phyloP scores from a whole-genome alignment of 345 rosid species.

The Heritiera fomes region DNA sequence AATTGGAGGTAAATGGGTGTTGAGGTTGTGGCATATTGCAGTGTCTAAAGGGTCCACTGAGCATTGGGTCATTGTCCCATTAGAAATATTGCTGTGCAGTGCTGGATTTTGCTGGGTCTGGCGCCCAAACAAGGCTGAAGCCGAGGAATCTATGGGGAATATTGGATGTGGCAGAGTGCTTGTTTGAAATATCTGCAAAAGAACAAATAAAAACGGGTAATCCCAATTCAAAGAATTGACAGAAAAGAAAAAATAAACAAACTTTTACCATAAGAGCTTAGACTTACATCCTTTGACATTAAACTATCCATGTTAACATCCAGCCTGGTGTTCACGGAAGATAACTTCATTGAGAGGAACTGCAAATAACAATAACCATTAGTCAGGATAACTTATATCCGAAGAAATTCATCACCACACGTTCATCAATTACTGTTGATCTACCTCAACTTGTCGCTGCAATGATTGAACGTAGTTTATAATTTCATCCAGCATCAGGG shows the following conservation, averaged over 20 bases:
- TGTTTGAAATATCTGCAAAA: conserved; percentile 48
- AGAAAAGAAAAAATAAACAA: too few species aligned
- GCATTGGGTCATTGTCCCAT: conserved; percentile 23
- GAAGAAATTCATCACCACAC: conserved; percentile 25
- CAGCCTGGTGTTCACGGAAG: conserved; percentile 82
- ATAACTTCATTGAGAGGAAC: conserved; percentile 95
- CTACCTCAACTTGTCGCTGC: conserved; percentile 95
- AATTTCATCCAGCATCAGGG: conserved; percentile 88
- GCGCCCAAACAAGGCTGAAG: conserved; percentile 47
- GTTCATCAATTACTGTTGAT: conserved; percentile 15
- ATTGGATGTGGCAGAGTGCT: conserved; percentile 44
- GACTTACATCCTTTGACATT: conserved; percentile 72
- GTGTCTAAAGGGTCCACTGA: conserved; percentile 45
- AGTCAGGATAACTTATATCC: conserved; percentile 26
- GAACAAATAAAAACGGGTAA: background rate
- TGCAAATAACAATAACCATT: conserved; percentile 35
- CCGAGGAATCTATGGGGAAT: conserved; percentile 63
- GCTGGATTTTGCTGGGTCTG: conserved; percentile 46
- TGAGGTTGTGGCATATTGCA: conserved; percentile 38
- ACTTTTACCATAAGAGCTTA: background rate
- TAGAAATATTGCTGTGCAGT: conserved; percentile 20
- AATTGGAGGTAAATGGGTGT: conserved; percentile 49
- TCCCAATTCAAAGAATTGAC: background rate
- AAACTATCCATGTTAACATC: conserved; percentile 57
- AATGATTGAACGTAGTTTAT: conserved; percentile 92